Evolutionary conservation across 2,329 filamentous ascomycete species (phyloP), one percentile per base, ranked within the genome.

Genomic region (Colletotrichum salicis): DNA sequence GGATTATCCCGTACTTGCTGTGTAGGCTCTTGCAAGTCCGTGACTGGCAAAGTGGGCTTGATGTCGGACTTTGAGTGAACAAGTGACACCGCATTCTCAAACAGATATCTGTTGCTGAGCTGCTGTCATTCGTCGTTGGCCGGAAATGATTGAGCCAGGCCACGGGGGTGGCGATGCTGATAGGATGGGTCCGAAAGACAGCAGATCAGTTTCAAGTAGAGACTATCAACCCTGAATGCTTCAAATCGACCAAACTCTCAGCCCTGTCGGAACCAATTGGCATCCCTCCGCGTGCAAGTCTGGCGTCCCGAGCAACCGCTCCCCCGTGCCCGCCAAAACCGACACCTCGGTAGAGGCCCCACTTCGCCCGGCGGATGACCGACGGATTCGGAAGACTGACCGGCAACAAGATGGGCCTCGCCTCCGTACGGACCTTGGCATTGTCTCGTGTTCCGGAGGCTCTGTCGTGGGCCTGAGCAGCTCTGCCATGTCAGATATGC

Each of bases 111-210:
- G 51, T 56, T 55, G 27, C 31, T 41, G 57, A 45, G 64, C 63
- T n/a, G 24, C 37, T 48, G 57, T 62, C 63, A 24, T 29, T 41
- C 48, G 35, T 70, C 4, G 15, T 37, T 4, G 45, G n/a, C 27
- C 62, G 51, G 51, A 67, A 58, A 71, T 63, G 64, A 67, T 51
- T 37, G 54, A 56, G 29, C 31, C 63, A 67, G 45, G 29, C 51
- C 51, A 62, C 63, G 67, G 64, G 41, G 52, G 68, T 71, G 64
- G 64, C 64, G 64, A 68, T 59, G 68, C 64, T 63, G 64, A 55
- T 31, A 31, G 19, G 10, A 63, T 69, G 55, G 33, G 57, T 48
- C 64, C 5, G 11, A 13, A 24, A 41, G 37, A 33, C 22, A 37
- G 54, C 15, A 45, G 55, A 41, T 45, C 69, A 59, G 19, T 57